phyloP scores from a whole-genome alignment of 768 basidiomycete genomes.

The Lactifluus subvellereus region DNA sequence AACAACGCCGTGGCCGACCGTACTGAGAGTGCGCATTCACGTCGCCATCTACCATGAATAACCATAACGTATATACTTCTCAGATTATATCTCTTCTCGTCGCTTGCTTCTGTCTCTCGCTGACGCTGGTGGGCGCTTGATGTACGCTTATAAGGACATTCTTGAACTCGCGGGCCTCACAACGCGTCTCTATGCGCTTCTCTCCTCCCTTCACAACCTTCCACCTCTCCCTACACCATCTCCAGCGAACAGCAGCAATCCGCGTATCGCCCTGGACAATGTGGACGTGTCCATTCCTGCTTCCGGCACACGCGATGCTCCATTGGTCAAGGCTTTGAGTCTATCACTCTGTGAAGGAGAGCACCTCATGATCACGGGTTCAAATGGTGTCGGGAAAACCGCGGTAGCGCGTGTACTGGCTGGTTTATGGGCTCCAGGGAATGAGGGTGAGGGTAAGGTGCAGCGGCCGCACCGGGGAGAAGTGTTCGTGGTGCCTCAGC shows the following conservation, averaged over 20 bases:
- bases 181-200: constrained; percentile 78
- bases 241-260: constrained; percentile 28
- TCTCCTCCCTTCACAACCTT: constrained; percentile 80
- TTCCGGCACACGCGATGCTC: constrained; percentile 15
- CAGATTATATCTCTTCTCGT: constrained; percentile 89
- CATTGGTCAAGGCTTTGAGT: constrained; percentile 64
- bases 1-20: constrained; percentile 41
- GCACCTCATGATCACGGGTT: constrained; percentile 90
- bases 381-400: constrained; percentile 90
- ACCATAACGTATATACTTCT: not conserved
- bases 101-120: constrained; percentile 89
- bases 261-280: constrained; percentile 55
- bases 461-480: constrained; percentile 29
- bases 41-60: not conserved
- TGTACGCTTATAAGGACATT: constrained; percentile 96
- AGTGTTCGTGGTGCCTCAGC: constrained; percentile 85
- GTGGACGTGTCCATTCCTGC: constrained; percentile 64
- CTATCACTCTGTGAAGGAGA: constrained; percentile 63
- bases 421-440: constrained; percentile 71
- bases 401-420: constrained; percentile 84
- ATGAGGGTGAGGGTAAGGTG: constrained; percentile 32
- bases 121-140: constrained; percentile 90
- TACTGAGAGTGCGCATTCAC: constrained; percentile 39
- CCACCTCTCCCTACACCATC: constrained; percentile 42
- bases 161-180: constrained; percentile 94